Evolutionary conservation across 2,329 filamentous ascomycete genomes (phyloP), one percentile per base, ranked within the genome.

Genomic region (Colletotrichum sp.): DNA sequence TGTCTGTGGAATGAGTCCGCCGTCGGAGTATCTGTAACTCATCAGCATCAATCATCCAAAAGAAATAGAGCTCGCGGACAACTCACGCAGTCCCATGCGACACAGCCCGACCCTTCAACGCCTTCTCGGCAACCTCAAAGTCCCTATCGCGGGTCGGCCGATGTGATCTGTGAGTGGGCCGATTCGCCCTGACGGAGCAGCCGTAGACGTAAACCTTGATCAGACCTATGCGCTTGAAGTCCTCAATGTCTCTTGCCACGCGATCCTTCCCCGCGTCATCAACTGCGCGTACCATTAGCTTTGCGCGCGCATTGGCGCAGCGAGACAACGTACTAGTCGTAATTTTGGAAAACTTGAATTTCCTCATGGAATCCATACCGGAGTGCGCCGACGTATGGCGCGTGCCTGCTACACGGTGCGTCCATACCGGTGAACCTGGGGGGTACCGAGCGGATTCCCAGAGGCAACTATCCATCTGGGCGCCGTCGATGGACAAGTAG

Each of bases 81-180:
- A 44, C 73, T 76, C 63, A 81, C 78, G 72, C 77, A 10, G 76
- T 78, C 13, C 76, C 76, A 34, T 81, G 79, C 8, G 80, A 78
- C 10, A 77, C 68, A 10, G 76, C 49, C n/a, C 68, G 76, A 5
- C 79, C 78, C 60, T 77, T 79, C 5, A 78, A 66, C 10, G 78
- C 75, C 64, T 79, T 76, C 32, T 70, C 74, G 8, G 77, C 63
- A 12, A 81, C 18, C 13, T 65, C 65, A 18, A 76, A 67, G 6
- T 39, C 12, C 30, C 15, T 52, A 15, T 32, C 55, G 12, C 55
- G 28, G 13, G 34, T 13, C 34, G n/a, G n/a, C 13, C 62, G 34
- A 18, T 26, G 15, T 8, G 8, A 30, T 36, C 65, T 44, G 16
- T 34, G 10, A 24, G n/a, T 28, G 26, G 16, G 18, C 24, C 64